Evolutionary conservation across 164 flowering plant genomes (phyloP).

Genomic region (Vitis vinifera): ASM3070453v1 NC_081818.1:22390501-22391000

Average conservation of each 20-base stretch:
- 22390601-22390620: slow-evolving; percentile 58
- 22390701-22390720: slow-evolving; percentile 74
- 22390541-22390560: slow-evolving; percentile 83
- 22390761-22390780: slow-evolving; percentile 65
- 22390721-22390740: slow-evolving; percentile 68
- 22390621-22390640: slow-evolving; percentile 66
- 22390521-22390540: slow-evolving; percentile 80
- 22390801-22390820: not conserved
- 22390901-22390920: slow-evolving; percentile 2
- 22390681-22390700: slow-evolving; percentile 74
- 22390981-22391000: slow-evolving; percentile 15
- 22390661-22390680: slow-evolving; percentile 63
- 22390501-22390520: slow-evolving; percentile 60
- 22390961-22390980: slow-evolving; percentile 28
- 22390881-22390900: not conserved
- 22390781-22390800: slow-evolving; percentile 24
- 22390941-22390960: slow-evolving; percentile 31
- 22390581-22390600: slow-evolving; percentile 53
- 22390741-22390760: slow-evolving; percentile 59
- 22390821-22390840: not conserved
- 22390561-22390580: slow-evolving; percentile 73
- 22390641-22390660: slow-evolving; percentile 86
- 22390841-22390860: not conserved
- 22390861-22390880: not conserved
- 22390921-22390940: slow-evolving; percentile 15